Conservation (phyloP, 176 grass and related monocot genomes). For the Themeda triandra region DNA sequence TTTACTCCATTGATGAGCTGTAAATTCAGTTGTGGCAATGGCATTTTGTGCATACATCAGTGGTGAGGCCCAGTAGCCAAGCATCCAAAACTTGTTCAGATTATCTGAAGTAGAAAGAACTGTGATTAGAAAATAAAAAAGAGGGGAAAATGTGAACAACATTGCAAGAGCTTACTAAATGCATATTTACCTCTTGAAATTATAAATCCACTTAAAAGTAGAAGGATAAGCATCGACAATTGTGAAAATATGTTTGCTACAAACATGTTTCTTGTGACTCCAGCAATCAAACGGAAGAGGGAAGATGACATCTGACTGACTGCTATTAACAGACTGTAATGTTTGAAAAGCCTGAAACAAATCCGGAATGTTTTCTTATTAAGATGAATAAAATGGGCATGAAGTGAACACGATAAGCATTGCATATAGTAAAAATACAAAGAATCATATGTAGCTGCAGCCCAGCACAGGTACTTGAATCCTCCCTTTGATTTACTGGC, state of each 20-base stretch:
- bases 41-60: conserved; percentile 60
- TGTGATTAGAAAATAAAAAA: conserved; percentile 2
- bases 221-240: conserved; percentile 33
- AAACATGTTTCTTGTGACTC: conserved; percentile 45
- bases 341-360: conserved; percentile 52
- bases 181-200: conserved; percentile 48
- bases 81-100: conserved; percentile 55
- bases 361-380: neutral
- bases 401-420: neutral
- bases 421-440: neutral
- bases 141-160: too few species aligned
- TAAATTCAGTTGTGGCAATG: conserved; percentile 53
- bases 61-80: conserved; percentile 62
- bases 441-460: too few species aligned
- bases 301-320: conserved; percentile 60
- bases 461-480: too few species aligned
- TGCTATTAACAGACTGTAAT: conserved; percentile 41
- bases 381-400: neutral
- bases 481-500: too few species aligned
- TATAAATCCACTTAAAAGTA: conserved; percentile 56
- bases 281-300: conserved; percentile 54
- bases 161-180: neutral
- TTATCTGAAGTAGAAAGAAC: conserved; percentile 30
- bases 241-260: conserved; percentile 40
- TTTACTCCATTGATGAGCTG: conserved; percentile 46